Percentiles rank a stretch among this genome's conserved stretches.
Evolutionary conservation across 192 early-diverging fungal species (phyloP).

Genomic region (Coemansia sp.): DNA sequence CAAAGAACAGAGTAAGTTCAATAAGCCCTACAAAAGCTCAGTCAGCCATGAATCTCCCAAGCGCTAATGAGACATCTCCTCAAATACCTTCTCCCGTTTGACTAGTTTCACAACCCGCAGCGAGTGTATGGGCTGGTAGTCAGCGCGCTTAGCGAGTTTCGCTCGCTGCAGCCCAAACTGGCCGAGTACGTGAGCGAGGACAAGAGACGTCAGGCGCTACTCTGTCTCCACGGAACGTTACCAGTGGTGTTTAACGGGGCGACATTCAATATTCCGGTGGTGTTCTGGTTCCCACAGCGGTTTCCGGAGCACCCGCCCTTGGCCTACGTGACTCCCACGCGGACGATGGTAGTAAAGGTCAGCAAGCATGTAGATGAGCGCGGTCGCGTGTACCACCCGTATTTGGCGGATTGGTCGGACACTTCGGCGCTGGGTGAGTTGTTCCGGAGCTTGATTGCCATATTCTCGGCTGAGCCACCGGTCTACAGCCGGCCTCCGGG

Average conservation of each 20-base stretch:
- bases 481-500: slow-evolving; percentile 45
- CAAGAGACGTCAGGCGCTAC: slow-evolving; percentile 55
- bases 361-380: slow-evolving; percentile 80
- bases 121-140: slow-evolving; percentile 27
- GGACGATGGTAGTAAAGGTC: slow-evolving; percentile 78
- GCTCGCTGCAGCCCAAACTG: slow-evolving; percentile 35
- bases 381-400: slow-evolving; percentile 82
- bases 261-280: slow-evolving; percentile 90
- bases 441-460: slow-evolving; percentile 30
- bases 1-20: slow-evolving; percentile 36
- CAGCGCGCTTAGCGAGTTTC: slow-evolving; percentile 28
- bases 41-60: background rate
- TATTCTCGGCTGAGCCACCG: slow-evolving; percentile 51
- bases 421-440: slow-evolving; percentile 29
- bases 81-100: background rate
- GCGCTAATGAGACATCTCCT: background rate
- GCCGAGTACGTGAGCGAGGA: slow-evolving; percentile 44
- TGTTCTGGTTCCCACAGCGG: slow-evolving; percentile 78
- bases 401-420: slow-evolving; percentile 69
- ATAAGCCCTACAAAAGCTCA: background rate
- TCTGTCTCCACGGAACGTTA: slow-evolving; percentile 85
- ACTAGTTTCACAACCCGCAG: slow-evolving; percentile 41
- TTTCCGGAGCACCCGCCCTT: slow-evolving; percentile 82
- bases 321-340: slow-evolving; percentile 84
- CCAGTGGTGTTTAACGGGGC: slow-evolving; percentile 78